A percentile compares a stretch with the other conserved stretches of the same genome.
Conservation (phyloP, 306 rosid species). For the Cicer cuneatum region DNA sequence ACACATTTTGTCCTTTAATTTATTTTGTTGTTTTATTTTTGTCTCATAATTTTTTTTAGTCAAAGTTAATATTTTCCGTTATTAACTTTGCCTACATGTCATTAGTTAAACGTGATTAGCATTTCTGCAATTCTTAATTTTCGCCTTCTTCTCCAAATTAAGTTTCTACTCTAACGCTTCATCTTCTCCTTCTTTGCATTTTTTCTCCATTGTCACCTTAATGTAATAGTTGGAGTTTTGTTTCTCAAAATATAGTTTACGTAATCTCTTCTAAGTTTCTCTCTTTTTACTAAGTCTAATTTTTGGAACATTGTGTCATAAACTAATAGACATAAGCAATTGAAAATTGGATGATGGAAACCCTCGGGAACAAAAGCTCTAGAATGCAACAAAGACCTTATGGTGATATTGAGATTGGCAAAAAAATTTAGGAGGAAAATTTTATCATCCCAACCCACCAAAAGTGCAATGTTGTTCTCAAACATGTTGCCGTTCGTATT, state of each 20-base stretch:
- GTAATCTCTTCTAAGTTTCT: slow-evolving; percentile 29
- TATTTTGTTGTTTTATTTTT: no score
- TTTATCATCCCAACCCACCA: slow-evolving; percentile 79
- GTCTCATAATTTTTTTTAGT: no score
- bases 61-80: no score
- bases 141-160: no score
- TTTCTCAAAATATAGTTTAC: background rate
- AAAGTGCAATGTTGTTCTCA: slow-evolving; percentile 85
- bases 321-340: slow-evolving; percentile 90
- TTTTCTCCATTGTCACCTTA: background rate
- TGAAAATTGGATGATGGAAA: slow-evolving; percentile 68
- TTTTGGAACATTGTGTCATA: slow-evolving; percentile 29
- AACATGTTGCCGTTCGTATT: slow-evolving; percentile 76
- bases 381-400: slow-evolving; percentile 99
- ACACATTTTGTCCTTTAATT: no score
- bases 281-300: slow-evolving; percentile 6
- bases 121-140: no score
- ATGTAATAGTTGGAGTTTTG: slow-evolving; percentile 12
- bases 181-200: no score
- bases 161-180: no score
- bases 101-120: no score
- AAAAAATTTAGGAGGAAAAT: slow-evolving; percentile 86
- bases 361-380: slow-evolving; percentile 78
- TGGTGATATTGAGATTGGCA: slow-evolving; percentile 94
- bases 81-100: no score